phyloP scores from a whole-genome alignment of 345 rosid species.

The Eucalyptus tenuipes region DNA sequence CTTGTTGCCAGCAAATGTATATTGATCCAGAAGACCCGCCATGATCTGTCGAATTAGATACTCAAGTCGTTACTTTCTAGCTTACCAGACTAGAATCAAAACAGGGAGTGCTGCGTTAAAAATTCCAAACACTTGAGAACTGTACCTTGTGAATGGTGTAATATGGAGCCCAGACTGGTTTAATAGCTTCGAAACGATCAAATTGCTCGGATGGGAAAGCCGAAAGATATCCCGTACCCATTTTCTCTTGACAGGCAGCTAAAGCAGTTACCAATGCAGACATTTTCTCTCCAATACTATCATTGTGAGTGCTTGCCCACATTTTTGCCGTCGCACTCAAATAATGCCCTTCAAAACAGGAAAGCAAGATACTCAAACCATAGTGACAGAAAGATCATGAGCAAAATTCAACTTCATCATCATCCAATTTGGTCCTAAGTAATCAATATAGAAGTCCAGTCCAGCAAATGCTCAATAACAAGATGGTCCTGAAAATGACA shows the following conservation, averaged over 20 bases:
- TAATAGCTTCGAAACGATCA: slow-evolving; percentile 78
- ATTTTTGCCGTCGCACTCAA: slow-evolving; percentile 83
- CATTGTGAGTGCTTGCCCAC: slow-evolving; percentile 93
- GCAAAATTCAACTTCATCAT: neutral
- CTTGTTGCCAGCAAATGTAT: slow-evolving; percentile 44
- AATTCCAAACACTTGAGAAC: neutral
- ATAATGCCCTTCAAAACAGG: slow-evolving; percentile 66
- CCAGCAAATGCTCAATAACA: neutral
- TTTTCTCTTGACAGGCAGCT: slow-evolving; percentile 59
- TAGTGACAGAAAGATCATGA: neutral
- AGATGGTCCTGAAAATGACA: neutral
- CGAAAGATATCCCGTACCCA: slow-evolving; percentile 81
- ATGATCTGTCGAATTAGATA: slow-evolving; percentile 44
- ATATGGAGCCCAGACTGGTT: slow-evolving; percentile 96
- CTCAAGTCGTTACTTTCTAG: neutral
- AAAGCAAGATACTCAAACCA: neutral
- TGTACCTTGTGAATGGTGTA: slow-evolving; percentile 92
- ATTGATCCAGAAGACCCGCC: slow-evolving; percentile 89
- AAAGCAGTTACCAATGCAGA: slow-evolving; percentile 53
- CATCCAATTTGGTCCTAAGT: neutral
- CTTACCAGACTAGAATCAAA: neutral
- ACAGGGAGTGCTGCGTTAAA: neutral
- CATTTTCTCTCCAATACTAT: slow-evolving; percentile 61
- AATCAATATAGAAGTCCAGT: neutral
- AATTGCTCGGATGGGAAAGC: slow-evolving; percentile 81